Base-by-base conservation (phyloP, 192 early-diverging fungal species). In the Gaertneriomyces semiglobifer region DNA sequence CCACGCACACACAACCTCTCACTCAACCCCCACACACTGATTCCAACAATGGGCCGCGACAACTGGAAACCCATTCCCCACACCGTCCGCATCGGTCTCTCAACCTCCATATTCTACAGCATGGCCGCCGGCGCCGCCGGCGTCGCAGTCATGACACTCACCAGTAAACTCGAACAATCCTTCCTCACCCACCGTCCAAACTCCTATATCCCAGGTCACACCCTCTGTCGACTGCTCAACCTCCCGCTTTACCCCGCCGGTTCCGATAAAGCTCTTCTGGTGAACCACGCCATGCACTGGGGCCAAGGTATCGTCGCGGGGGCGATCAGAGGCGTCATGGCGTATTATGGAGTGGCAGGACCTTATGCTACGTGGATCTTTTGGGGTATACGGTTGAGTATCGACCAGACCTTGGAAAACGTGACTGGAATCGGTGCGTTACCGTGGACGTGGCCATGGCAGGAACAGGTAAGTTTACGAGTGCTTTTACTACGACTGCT, bases 401-500 rank as follows among this genome's bases (percentile, higher is more conserved):
- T 63, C 33, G 61, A 63, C 33, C 61, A 63, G 47, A 52, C 45
- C 9, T 51, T 63, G 61, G 61, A 63, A 38, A 63, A 63, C 48
- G 9, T 63, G 46, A 63, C 61, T 9, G 61, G 61, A 18, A 48
- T 63, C 8, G 61, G 61, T 11, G 61, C 61, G 16, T 7, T 51
- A 33, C 61, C 61, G 8, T 63, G 61, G 61, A 63, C 61, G 61
- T 63, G 61, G 61, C 61, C 61, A 20, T 46, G 46, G 61, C 10
- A 63, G 1, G 61, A 63, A 38, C 61, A 63, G 40, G 47, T 33
- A 33, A 33, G 25, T 33, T 2, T 33, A 33, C 2, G 25, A 33
- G 25, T 33, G 25, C n/a, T 33, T 33, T 33, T 33, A 33, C 0
- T 1, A 33, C 1, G 25, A 33, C 25, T 33, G n/a, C 25, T 33